Evolutionary conservation across 2,329 filamentous ascomycete species (phyloP).

Genomic region (Fusarium fracticaudum): DNA sequence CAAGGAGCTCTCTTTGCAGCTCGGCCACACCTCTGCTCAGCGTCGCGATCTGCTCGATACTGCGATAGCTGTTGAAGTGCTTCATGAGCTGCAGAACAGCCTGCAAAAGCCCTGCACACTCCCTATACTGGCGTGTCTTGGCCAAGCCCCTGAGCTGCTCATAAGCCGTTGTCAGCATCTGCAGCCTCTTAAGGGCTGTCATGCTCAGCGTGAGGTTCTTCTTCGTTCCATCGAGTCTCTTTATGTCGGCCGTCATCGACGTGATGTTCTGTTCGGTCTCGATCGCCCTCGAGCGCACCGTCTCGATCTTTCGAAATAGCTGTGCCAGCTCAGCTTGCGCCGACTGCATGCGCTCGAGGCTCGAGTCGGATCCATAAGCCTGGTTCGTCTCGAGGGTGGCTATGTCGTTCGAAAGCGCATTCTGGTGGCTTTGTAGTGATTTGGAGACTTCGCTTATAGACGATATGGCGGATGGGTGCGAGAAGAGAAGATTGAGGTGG

Average conservation of each 20-base stretch:
- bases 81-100: conserved; percentile 97
- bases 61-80: conserved; percentile 97
- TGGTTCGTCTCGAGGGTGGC: conserved; percentile 77
- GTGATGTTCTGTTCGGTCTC: conserved; percentile 96
- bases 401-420: conserved; percentile 85
- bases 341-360: conserved; percentile 88
- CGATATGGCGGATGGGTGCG: conserved; percentile 84
- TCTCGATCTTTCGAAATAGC: conserved; percentile 94
- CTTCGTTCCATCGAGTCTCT: conserved; percentile 95
- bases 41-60: conserved; percentile 96
- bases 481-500: conserved; percentile 93
- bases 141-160: conserved; percentile 89
- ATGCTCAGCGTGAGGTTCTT: conserved; percentile 96
- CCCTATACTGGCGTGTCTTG: conserved; percentile 88
- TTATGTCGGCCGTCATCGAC: conserved; percentile 99
- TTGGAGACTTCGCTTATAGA: conserved; percentile 80
- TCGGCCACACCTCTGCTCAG: conserved; percentile 93
- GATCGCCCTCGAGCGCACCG: conserved; percentile 86
- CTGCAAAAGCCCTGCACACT: conserved; percentile 92
- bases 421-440: conserved; percentile 77
- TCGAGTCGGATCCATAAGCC: conserved; percentile 85
- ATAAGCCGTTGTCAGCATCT: conserved; percentile 99
- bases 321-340: conserved; percentile 89
- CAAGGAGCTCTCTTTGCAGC: conserved; percentile 88
- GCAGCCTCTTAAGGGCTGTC: conserved; percentile 95